A percentile compares a stretch with the other conserved stretches of the same genome.
Conservation (phyloP, 2,329 filamentous ascomycete genomes). For the Lithohypha guttulata region DNA sequence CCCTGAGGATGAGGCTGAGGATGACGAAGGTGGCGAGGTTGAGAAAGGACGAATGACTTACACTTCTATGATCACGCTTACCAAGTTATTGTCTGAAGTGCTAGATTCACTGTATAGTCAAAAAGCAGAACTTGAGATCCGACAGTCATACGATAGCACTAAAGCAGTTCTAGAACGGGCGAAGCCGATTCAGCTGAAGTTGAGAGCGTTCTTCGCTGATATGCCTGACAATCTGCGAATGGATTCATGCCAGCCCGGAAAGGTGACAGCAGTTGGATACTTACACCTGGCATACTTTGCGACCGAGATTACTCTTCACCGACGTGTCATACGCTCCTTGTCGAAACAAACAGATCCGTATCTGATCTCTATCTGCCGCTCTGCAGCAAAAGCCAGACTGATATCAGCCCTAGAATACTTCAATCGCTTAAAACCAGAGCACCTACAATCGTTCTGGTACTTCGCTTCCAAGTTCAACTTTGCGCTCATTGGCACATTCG, state of each 20-base stretch:
- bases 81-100: slow-evolving; percentile 42
- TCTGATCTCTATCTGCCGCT: slow-evolving; percentile 67
- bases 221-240: slow-evolving; percentile 38
- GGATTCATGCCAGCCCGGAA: slow-evolving; percentile 28
- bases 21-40: slow-evolving; percentile 24
- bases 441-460: slow-evolving; percentile 80
- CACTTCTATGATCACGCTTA: slow-evolving; percentile 42
- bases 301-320: slow-evolving; percentile 36
- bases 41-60: slow-evolving; percentile 37
- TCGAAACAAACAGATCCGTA: slow-evolving; percentile 55
- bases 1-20: slow-evolving; percentile 20
- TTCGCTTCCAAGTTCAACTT: slow-evolving; percentile 55
- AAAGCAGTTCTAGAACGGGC: slow-evolving; percentile 42
- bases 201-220: slow-evolving; percentile 43
- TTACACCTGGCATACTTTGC: slow-evolving; percentile 38
- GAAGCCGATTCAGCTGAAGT: slow-evolving; percentile 43
- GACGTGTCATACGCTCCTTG: slow-evolving; percentile 29
- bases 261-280: slow-evolving; percentile 32
- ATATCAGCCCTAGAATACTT: slow-evolving; percentile 98
- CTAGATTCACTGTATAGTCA: slow-evolving; percentile 43
- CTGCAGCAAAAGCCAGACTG: slow-evolving; percentile 82
- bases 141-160: slow-evolving; percentile 25
- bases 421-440: slow-evolving; percentile 75
- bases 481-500: slow-evolving; percentile 88
- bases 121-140: slow-evolving; percentile 26